These are phyloP conservation scores for Fusarium sp. DNA, from an alignment of 2,329 filamentous ascomycete genomes.

Conservation along the genomic window DNA sequence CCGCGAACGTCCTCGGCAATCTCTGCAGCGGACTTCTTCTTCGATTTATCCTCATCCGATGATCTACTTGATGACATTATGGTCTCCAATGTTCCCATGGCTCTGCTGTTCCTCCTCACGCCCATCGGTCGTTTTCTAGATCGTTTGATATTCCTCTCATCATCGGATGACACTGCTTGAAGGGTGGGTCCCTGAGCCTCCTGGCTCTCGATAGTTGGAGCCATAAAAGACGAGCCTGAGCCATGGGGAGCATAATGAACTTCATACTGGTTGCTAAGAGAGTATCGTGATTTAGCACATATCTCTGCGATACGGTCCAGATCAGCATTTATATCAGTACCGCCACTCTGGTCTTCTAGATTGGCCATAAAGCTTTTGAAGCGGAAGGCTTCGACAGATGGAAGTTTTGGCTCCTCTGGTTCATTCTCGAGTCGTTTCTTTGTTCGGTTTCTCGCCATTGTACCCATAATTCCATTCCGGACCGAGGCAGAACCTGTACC, in stretches of 20 bases:
- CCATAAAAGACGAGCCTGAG: slow-evolving; percentile 61
- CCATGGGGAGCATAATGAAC: slow-evolving; percentile 72
- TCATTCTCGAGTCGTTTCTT: slow-evolving; percentile 48
- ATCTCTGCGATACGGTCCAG: slow-evolving; percentile 74
- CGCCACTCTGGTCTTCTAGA: slow-evolving; percentile 56
- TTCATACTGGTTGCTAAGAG: slow-evolving; percentile 73
- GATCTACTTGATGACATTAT: slow-evolving; percentile 74
- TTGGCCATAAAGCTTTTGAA: slow-evolving; percentile 72
- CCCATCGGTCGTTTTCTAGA: slow-evolving; percentile 54
- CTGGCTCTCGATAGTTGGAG: slow-evolving; percentile 44
- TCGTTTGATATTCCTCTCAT: slow-evolving; percentile 57
- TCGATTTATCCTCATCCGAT: slow-evolving; percentile 69
- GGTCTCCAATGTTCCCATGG: slow-evolving; percentile 71
- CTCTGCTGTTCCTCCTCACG: slow-evolving; percentile 59
- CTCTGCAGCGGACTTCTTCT: slow-evolving; percentile 67
- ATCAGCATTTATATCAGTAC: slow-evolving; percentile 63
- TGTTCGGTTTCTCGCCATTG: slow-evolving; percentile 56
- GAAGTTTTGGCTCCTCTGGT: slow-evolving; percentile 58
- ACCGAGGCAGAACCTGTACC: slow-evolving; percentile 44
- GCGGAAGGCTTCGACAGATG: slow-evolving; percentile 70
- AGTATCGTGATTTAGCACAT: slow-evolving; percentile 71
- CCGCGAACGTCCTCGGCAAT: slow-evolving; percentile 65
- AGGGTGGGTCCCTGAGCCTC: slow-evolving; percentile 61
- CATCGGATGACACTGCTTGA: slow-evolving; percentile 66
- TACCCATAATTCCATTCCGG: slow-evolving; percentile 53